Percentiles rank a stretch among this genome's conserved stretches.
These are phyloP conservation scores for Aspergillus candidus DNA, from an alignment of 2,329 filamentous ascomycete genomes.

Conservation along the genomic window DNA sequence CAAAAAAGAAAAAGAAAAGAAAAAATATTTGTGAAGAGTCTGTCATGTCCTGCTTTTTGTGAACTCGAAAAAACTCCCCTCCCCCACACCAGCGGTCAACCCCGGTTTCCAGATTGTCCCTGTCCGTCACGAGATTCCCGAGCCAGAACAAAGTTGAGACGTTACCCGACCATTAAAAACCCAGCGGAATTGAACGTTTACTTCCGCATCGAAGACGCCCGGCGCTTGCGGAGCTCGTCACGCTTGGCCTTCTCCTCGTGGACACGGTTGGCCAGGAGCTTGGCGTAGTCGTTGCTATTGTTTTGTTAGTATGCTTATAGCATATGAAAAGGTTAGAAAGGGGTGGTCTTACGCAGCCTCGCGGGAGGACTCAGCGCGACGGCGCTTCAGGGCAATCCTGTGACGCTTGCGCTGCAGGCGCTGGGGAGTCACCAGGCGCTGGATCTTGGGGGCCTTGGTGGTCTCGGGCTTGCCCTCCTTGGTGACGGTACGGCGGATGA, in stretches of 20 bases:
- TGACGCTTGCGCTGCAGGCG: conserved; percentile 99
- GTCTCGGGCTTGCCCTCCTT: conserved; percentile 95
- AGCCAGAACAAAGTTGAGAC: conserved; percentile 27
- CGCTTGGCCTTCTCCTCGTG: conserved; percentile 91
- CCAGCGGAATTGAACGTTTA: conserved; percentile 46
- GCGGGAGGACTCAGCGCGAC: conserved; percentile 93
- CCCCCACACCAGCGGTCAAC: no score
- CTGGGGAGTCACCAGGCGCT: conserved; percentile 98
- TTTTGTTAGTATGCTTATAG: conserved; percentile 18
- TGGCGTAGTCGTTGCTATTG: conserved; percentile 84
- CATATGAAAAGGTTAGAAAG: not conserved
- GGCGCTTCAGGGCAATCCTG: conserved; percentile 95
- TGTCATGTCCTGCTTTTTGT: conserved; percentile 3
- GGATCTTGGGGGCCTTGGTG: conserved; percentile 99
- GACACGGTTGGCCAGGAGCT: conserved; percentile 94
- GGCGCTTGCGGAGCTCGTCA: conserved; percentile 91
- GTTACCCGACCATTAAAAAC: conserved; percentile 32
- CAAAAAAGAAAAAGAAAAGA: conserved; percentile 11
- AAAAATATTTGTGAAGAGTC: conserved; percentile 4
- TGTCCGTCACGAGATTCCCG: conserved; percentile 17
- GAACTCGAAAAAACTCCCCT: conserved; percentile 1
- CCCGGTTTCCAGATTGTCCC: not conserved
- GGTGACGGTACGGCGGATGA: conserved; percentile 97
- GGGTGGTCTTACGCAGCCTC: conserved; percentile 79
- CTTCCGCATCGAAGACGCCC: conserved; percentile 91